These are phyloP conservation scores for Podaxis carcinomalis DNA, from an alignment of 768 basidiomycete species.

Conservation along the genomic window DNA sequence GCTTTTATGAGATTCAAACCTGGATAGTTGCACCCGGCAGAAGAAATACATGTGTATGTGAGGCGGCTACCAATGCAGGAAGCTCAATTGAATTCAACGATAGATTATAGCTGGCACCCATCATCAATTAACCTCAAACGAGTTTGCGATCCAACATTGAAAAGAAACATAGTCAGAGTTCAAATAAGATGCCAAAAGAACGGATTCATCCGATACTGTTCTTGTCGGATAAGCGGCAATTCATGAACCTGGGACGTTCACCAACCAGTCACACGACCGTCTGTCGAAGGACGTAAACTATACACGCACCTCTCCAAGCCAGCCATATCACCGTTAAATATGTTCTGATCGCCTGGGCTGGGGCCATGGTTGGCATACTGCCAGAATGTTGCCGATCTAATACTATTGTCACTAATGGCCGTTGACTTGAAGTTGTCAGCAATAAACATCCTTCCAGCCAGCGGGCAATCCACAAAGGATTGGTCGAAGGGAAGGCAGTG, in stretches of 20 bases:
- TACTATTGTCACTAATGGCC: not conserved
- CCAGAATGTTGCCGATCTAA: conserved; percentile 53
- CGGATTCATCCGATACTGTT: not conserved
- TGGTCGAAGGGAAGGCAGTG: conserved; percentile 39
- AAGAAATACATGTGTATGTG: too few species aligned
- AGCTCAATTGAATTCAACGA: too few species aligned
- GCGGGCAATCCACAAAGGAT: conserved; percentile 60
- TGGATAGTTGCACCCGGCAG: too few species aligned
- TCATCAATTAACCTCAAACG: too few species aligned
- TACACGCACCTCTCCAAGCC: conserved; percentile 6
- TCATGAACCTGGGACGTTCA: not conserved
- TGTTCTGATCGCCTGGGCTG: conserved; percentile 55
- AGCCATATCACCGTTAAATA: conserved; percentile 41
- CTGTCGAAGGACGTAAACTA: not conserved
- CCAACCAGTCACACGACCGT: not conserved
- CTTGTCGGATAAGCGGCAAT: not conserved
- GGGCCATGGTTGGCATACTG: conserved; percentile 52
- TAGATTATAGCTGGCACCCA: too few species aligned
- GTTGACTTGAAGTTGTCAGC: not conserved
- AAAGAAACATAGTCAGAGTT: too few species aligned
- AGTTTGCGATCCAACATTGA: too few species aligned
- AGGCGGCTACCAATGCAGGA: too few species aligned
- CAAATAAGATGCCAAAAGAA: not conserved
- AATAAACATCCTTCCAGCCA: conserved; percentile 37
- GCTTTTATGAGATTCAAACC: too few species aligned